A percentile compares a stretch with the other conserved stretches of the same genome.
These are phyloP conservation scores for Detonula confervacea DNA, from an alignment of 352 stramenopile species.

Conservation along the genomic window DNA sequence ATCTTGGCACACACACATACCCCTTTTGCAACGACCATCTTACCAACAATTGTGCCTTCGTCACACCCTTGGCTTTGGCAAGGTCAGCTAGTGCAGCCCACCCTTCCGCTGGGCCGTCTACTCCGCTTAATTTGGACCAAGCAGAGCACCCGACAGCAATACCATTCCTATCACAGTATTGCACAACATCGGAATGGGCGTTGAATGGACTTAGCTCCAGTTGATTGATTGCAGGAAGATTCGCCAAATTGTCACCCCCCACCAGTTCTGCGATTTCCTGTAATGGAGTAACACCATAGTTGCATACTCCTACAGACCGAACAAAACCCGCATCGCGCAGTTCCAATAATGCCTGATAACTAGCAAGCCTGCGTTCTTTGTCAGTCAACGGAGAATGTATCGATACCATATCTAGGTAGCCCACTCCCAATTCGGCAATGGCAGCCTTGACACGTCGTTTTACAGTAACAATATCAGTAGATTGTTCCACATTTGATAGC, in stretches of 20 bases:
- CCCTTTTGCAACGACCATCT: too few species aligned
- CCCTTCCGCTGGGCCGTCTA: constrained; percentile 52
- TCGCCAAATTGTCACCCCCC: too few species aligned
- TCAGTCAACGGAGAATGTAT: too few species aligned
- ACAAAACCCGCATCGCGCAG: constrained; percentile 64
- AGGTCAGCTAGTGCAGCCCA: constrained; percentile 65
- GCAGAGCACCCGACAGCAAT: constrained; percentile 61
- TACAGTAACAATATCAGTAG: too few species aligned
- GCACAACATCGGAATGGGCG: constrained; percentile 55
- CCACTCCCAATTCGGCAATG: too few species aligned
- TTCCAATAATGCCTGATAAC: too few species aligned
- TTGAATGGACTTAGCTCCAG: constrained; percentile 82
- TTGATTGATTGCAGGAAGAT: constrained; percentile 73
- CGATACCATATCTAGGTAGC: too few species aligned
- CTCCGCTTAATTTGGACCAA: too few species aligned
- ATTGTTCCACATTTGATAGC: too few species aligned
- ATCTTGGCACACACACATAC: constrained; percentile 75
- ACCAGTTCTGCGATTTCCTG: constrained; percentile 52
- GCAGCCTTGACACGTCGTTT: too few species aligned
- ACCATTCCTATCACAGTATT: constrained; percentile 55
- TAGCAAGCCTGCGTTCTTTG: too few species aligned
- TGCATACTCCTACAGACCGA: constrained; percentile 69
- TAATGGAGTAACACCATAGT: constrained; percentile 70
- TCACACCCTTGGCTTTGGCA: constrained; percentile 63
- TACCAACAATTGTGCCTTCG: too few species aligned